These are phyloP conservation scores for Persicaria maculosa DNA, from an alignment of 148 eudicot species.

Conservation along the genomic window DNA sequence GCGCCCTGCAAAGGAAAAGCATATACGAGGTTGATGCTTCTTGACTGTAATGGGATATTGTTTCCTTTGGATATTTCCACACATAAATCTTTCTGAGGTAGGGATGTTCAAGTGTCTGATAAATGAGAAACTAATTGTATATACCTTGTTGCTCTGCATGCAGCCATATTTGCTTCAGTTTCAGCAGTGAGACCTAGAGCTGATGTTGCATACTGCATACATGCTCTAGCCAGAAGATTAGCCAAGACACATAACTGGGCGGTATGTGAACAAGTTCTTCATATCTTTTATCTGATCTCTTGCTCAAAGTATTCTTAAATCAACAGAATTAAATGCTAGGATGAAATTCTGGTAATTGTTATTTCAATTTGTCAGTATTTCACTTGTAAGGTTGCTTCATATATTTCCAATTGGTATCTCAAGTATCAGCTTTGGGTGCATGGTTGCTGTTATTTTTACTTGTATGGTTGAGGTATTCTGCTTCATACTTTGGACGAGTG, in stretches of 20 bases:
- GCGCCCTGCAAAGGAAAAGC: constrained; percentile 84
- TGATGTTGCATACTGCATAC: constrained; percentile 93
- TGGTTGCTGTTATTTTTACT: background rate
- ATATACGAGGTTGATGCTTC: constrained; percentile 62
- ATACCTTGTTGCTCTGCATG: constrained; percentile 10
- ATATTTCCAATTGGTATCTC: too few relatives aligned
- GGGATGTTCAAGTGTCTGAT: too few relatives aligned
- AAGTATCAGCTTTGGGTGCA: background rate
- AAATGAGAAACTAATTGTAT: background rate
- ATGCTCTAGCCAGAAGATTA: constrained; percentile 83
- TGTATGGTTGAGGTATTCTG: background rate
- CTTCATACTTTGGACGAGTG: background rate
- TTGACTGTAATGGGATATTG: background rate
- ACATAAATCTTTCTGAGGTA: too few relatives aligned
- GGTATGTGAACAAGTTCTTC: constrained; percentile 31
- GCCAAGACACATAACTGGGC: constrained; percentile 96
- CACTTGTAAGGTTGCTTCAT: too few relatives aligned
- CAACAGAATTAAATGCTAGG: too few relatives aligned
- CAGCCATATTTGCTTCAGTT: constrained; percentile 82
- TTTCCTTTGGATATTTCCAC: too few relatives aligned
- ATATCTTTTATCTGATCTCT: constrained; percentile 2
- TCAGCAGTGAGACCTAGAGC: constrained; percentile 92
- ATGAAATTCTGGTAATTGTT: too few relatives aligned
- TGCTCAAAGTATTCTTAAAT: too few relatives aligned
- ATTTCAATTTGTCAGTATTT: too few relatives aligned